A percentile compares a stretch with the other conserved stretches of the same genome.
Evolutionary conservation across 2,329 filamentous ascomycete species (phyloP).

Genomic region (Diplocarpon rosae): DNA sequence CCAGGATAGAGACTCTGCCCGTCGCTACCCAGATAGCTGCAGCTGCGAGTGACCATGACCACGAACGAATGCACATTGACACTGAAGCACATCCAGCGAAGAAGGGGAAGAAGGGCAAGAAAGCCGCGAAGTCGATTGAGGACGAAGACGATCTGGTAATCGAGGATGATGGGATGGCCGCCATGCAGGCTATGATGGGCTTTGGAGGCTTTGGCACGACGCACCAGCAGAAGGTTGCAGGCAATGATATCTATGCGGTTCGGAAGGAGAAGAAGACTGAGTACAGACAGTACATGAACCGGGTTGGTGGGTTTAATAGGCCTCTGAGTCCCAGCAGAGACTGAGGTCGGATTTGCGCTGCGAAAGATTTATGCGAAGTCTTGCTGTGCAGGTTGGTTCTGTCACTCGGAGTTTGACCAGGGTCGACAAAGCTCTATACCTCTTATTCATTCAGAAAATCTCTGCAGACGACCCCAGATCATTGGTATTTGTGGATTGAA

Average conservation of each 20-base stretch:
- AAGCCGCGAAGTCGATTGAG: conserved; percentile 23
- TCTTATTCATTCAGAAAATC: neutral
- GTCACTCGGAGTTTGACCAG: too few relatives aligned
- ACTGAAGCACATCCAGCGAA: conserved; percentile 14
- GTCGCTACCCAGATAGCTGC: conserved; percentile 25
- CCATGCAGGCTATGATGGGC: conserved; percentile 81
- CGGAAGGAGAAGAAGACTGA: conserved; percentile 89
- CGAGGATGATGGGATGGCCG: conserved; percentile 56
- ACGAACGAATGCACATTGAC: conserved; percentile 27
- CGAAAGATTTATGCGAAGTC: too few relatives aligned
- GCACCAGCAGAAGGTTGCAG: conserved; percentile 77
- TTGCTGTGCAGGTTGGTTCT: too few relatives aligned
- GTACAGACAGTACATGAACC: conserved; percentile 96
- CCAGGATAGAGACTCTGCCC: conserved; percentile 22
- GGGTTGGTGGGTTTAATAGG: conserved; percentile 70
- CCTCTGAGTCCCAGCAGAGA: conserved; percentile 49
- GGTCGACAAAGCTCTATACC: too few relatives aligned
- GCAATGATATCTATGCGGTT: conserved; percentile 75
- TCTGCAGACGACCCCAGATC: neutral
- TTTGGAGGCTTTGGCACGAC: conserved; percentile 79
- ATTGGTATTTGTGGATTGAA: neutral
- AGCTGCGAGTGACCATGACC: conserved; percentile 15
- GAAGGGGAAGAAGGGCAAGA: conserved; percentile 22
- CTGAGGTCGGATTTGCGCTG: neutral
- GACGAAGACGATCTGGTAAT: conserved; percentile 40